Evolutionary conservation across 257 asterid species (phyloP), one percentile per base, ranked within the genome.

Genomic region (Penstemon davidsonii): DNA sequence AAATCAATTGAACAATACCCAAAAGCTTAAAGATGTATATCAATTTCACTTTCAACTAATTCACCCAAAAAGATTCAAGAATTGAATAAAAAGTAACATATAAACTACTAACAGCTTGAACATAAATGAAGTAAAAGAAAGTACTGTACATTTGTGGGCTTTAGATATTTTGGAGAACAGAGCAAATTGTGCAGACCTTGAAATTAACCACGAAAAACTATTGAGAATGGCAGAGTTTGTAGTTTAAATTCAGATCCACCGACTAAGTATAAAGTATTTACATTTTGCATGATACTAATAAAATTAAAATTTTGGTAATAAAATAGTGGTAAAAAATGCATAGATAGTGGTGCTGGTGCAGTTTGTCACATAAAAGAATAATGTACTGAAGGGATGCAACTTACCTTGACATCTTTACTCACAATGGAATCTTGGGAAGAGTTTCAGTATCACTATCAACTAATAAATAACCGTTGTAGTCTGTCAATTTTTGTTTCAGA

Each of bases 171-270:
- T 52, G 46, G 12, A 67, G 73, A 38, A 73, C 65, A 74, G 66
- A 56, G 19, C 60, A 71, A 70, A 73, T 75, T 67, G 6, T 61
- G 84, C 80, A 76, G 81, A 66, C 73, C 68, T 79, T 47, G 84
- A 77, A 76, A 74, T 68, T 72, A 74, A 73, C 4, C 64, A 40
- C 52, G 78, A 70, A 82, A 71, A 63, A 69, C 77, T 72, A 61
- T 42, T 37, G 67, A 45, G 74, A 42, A 50, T 65, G 62, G 83
- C 75, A 78, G 88, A 72, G 75, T 12, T 64, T 45, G 62, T 71
- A 62, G 62, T 71, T 49, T 66, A 78, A 78, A 71, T 65, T 77
- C 71, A 82, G 92, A 89, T 85, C 92, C 83, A 79, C 81, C 81
- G 74, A 82, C 70, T 66, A 76, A 36, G 5, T 44, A 60, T 53